Base-by-base conservation (phyloP, 2,329 filamentous ascomycete genomes). In the Trichothecium roseum region DNA sequence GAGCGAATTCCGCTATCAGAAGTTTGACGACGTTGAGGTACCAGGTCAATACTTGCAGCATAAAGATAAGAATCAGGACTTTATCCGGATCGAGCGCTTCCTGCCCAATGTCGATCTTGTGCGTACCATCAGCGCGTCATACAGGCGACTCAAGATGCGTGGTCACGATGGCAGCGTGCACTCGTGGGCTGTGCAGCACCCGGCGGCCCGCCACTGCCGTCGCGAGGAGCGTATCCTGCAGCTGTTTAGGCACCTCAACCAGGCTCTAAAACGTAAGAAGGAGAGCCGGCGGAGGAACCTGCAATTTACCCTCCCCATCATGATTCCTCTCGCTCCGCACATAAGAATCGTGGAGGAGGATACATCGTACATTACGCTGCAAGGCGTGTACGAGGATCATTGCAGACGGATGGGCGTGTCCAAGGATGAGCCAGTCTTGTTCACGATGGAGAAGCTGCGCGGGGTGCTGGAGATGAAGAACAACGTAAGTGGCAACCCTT, bases 61-160 rank as follows among this genome's bases (percentile, higher is more conserved):
- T 63, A 93, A 91, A 58, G 93, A 99, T 51, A 98, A 96, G 73
- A 98, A 98, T 57, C 87, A 94, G 49, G 91, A 98, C 56, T 98
- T 99, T 54, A 81, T 98, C 45, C 82, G 88, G 31, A 96, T 98
- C 45, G 93, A 98, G 56, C 82, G 89, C 17, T 98, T 98, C 74
- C 63, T 98, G 48, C 88, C 93, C 8, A 84, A 91, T 45, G 87
- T 99, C 15, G 89, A 98, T 48, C 71, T 96, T 35, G 84, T 98
- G 29, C 81, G 91, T 37, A 85, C 82, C 8, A 86, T 94, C 48
- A 87, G 87, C 37, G 81, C 88, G 20, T 96, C 89, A 34, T 89
- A 96, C 59, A 78, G 91, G 22, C 77, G 93, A 32, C 72, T 99
- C 47, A 94, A 87, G 64, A 96, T 99, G 55, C 84, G 93, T 44